These are phyloP conservation scores for Suhomyces panamericanus DNA, from an alignment of 1,139 yeast species.

Conservation along the genomic window DNA sequence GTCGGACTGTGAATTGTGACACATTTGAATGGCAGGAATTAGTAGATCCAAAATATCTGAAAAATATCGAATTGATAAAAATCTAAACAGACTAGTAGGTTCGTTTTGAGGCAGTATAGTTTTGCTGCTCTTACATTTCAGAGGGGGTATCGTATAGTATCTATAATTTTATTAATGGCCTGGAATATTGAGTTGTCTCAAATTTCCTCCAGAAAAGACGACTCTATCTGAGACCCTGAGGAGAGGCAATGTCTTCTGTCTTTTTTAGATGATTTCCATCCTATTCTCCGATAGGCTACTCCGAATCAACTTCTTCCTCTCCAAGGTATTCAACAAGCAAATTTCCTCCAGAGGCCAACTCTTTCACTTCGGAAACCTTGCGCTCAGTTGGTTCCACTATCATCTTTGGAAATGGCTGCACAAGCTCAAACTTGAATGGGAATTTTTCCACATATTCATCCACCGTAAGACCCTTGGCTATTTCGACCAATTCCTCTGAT, in stretches of 20 bases:
- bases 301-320: constrained; percentile 1
- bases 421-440: constrained; percentile 39
- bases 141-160: background rate
- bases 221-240: too few species aligned
- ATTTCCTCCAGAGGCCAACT: constrained; percentile 41
- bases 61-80: too few species aligned
- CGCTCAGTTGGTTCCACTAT: constrained; percentile 22
- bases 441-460: constrained; percentile 26
- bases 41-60: too few species aligned
- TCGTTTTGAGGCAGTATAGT: too few species aligned
- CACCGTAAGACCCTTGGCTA: constrained; percentile 9
- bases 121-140: too few species aligned
- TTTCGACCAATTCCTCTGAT: constrained; percentile 15
- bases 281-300: background rate
- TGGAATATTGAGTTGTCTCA: background rate
- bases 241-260: background rate
- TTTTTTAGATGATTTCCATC: background rate
- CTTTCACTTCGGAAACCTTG: constrained; percentile 25
- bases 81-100: too few species aligned
- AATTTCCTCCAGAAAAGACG: background rate
- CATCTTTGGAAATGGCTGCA: constrained; percentile 48
- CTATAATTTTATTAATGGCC: background rate
- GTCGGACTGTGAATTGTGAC: too few species aligned
- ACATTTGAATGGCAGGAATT: too few species aligned
- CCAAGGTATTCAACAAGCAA: constrained; percentile 38